phyloP scores from a whole-genome alignment of 805 yeast species.

The Lachancea fermentati region DNA sequence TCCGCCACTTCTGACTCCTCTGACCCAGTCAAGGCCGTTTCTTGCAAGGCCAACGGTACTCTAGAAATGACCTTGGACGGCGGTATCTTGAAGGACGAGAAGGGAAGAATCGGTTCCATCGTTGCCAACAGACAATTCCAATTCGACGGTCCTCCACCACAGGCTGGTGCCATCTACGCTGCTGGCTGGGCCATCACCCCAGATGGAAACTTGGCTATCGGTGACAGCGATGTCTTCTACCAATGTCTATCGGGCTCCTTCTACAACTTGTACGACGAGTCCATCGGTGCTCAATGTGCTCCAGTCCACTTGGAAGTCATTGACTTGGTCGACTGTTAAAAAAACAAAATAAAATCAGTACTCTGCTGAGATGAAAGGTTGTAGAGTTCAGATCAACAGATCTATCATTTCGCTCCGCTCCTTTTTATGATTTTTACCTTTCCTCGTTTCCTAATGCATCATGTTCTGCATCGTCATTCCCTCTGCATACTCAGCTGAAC shows the following conservation, averaged over 20 bases:
- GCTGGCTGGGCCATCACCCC: slow-evolving; percentile 57
- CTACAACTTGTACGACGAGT: slow-evolving; percentile 71
- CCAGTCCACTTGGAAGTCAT: slow-evolving; percentile 57
- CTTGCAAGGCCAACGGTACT: slow-evolving; percentile 46
- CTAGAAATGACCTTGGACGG: slow-evolving; percentile 50
- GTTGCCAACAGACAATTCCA: slow-evolving; percentile 83
- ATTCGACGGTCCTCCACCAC: slow-evolving; percentile 84
- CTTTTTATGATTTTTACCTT: slow-evolving; percentile 2
- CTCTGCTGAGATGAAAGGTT: no score
- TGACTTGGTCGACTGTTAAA: slow-evolving; percentile 50
- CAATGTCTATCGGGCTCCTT: slow-evolving; percentile 72
- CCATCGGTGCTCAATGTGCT: slow-evolving; percentile 55
- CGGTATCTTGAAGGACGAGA: slow-evolving; percentile 49
- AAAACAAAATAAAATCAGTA: not conserved
- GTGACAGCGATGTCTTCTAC: slow-evolving; percentile 56
- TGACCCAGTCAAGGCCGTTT: slow-evolving; percentile 29
- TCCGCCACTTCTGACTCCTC: slow-evolving; percentile 17
- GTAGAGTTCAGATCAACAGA: not conserved
- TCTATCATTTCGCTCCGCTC: not conserved
- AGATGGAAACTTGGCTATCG: slow-evolving; percentile 59
- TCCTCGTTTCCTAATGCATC: slow-evolving; percentile 8
- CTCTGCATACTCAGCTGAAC: slow-evolving; percentile 7
- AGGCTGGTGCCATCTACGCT: slow-evolving; percentile 68
- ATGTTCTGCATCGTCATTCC: slow-evolving; percentile 8
- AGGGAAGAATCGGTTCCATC: slow-evolving; percentile 70